Base-by-base conservation (phyloP, 306 rosid species). In the Fragaria iinumae region DNA sequence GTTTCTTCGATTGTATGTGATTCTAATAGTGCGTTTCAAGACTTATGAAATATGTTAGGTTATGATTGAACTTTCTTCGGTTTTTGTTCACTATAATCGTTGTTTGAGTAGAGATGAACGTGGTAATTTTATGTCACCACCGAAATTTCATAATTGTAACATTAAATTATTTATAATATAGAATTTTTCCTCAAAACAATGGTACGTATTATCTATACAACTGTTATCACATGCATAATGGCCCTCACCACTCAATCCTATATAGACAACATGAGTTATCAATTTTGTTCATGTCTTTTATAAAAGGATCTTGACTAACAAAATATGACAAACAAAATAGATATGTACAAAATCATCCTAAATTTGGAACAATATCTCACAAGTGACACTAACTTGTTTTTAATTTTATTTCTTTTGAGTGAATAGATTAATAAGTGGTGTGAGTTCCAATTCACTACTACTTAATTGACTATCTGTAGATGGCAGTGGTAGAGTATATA, bases 171-270 rank as follows among this genome's bases (percentile, higher is more conserved):
- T 32, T 32, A 32, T 32, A 32, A 32, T 32, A 32, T 32, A 3
- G 4, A 32, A 32, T 32, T 32, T 32, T 32, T 32, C 4, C 4
- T 32, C 4, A 3, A 32, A 32, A 32, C 3, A 32, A 32, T 32
- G 4, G 4, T 43, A 43, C 3, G 17, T 41, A 38, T 18, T 23
- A 25, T 38, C 9, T 23, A 20, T 6, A 69, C 45, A 77, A 21
- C 57, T 27, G 69, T 44, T 11, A 56, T 55, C 74, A 53, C 80
- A 55, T 55, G 74, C 43, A 43, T 32, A 77, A 77, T 56, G 60
- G 69, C 59, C 57, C 18, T 38, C 75, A 69, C 57, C 43, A 4
- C 41, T 34, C 23, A 50, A 65, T 48, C 39, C 3, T 34, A 20
- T 10, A 36, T 5, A 18, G 65, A 52, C 21, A 71, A 71, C 1